Evolutionary conservation across 495 filamentous ascomycete species (phyloP).

Genomic region (Penicillium antarcticum): DNA sequence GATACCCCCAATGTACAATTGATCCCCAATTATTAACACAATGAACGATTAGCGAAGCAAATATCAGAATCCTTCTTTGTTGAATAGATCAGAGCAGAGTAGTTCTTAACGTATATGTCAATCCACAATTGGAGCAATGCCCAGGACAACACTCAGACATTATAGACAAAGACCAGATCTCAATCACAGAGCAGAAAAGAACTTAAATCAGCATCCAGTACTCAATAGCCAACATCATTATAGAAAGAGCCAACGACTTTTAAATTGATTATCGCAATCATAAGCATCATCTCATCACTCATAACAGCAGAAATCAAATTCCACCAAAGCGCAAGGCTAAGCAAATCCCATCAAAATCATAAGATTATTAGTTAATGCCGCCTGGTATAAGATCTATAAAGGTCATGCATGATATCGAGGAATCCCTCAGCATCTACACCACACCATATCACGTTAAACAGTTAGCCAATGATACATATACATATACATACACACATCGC

Average conservation of each 20-base stretch:
- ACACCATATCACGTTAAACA: neutral
- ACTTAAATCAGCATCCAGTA: no score
- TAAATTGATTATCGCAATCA: slow-evolving; percentile 17
- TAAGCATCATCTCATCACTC: slow-evolving; percentile 20
- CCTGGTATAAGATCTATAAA: neutral
- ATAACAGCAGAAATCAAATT: neutral
- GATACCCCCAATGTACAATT: no score
- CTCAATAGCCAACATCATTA: neutral
- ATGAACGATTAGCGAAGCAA: no score
- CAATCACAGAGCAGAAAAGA: no score
- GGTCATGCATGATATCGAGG: slow-evolving; percentile 22
- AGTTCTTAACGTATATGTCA: neutral
- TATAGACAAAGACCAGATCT: neutral
- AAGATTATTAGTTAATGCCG: neutral
- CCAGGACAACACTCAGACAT: no score
- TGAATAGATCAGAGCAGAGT: neutral
- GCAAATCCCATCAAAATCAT: neutral
- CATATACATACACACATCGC: no score
- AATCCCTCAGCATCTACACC: slow-evolving; percentile 38
- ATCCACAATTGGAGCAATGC: no score
- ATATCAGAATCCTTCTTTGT: no score
- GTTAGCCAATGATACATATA: neutral
- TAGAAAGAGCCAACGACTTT: slow-evolving; percentile 5
- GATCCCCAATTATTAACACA: no score
- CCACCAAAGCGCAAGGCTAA: no score